Evolutionary conservation across 805 yeast genomes (phyloP), one percentile per base, ranked within the genome.

Genomic region (Myxozyma mucilagina): DNA sequence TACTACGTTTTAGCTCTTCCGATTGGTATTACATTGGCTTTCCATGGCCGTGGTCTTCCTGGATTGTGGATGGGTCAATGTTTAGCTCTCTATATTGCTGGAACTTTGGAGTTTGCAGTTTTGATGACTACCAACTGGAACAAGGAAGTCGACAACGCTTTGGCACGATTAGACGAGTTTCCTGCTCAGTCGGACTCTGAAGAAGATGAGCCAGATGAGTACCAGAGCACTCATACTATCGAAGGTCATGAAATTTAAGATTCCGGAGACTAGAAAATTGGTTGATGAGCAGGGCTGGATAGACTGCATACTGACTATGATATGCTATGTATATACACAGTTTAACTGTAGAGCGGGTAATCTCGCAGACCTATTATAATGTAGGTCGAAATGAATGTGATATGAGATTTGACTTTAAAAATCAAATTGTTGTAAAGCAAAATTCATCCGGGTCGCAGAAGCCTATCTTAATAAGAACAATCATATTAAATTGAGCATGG

Each of bases 11-110:
- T 87, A 63, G 92, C 90, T 0, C 76, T 88, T 44, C 96, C 96
- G 0, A 66, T 85, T 41, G 87, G 90, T 0, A 75, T 84, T 35
- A 67, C 80, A 16, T 74, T 88, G n/a, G 84, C 89, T 13, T 83
- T 83, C 67, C 69, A 72, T 8, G 78, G 78, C 24, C 69, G 81
- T 65, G 78, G 81, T 47, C 73, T 89, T 24, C 71, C 75, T 9
- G 96, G 96, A 0, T 73, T 89, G 52, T 89, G 96, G 96, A 63
- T 83, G 85, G 64, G 91, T 87, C 8, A 70, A 80, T 49, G 96
- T 91, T 24, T 53, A 44, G 66, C 68, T 52, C 49, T 64, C 38
- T 60, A 61, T 51, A 51, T 67, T 31, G 70, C 69, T 4, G 70
- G 70, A 4, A 38, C 66, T 4, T 24, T 61, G 16, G 70, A 67